Evolutionary conservation across 2,329 filamentous ascomycete species (phyloP), one percentile per base, ranked within the genome.

Genomic region (Trichoderma sp.): DNA sequence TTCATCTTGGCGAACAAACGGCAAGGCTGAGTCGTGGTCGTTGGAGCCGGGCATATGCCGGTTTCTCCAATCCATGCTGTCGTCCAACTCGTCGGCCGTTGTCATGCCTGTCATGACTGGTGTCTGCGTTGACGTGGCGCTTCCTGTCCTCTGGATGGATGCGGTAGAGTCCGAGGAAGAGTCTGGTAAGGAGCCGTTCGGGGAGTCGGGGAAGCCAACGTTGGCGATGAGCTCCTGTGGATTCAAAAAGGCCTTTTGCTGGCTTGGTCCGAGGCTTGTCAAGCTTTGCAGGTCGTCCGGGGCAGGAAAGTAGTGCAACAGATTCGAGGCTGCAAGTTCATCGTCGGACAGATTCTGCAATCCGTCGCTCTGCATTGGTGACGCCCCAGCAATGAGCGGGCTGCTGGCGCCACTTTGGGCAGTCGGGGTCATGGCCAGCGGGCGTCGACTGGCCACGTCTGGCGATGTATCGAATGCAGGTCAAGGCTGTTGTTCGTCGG

Each of bases 101-200:
- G 80, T 80, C 43, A 79, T 72, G 74, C 85, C 83, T 61, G 79
- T 73, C 46, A 79, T 80, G 68, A 80, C 75, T 37, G 76, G 80
- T 24, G 82, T 80, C 71, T 83, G 82, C 18, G 82, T 81, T 7
- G 83, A 84, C 24, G 80, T 79, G 1, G 82, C 82, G 71, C 82
- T 84, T 18, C 79, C 79, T 43, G 83, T 81, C 68, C 81, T 79
- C 74, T 85, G 85, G 37, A 83, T 75, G 32, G 78, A 85, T 49
- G 80, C 81, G 14, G 83, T 83, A 10, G 85, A 86, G 70, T 86
- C 84, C 61, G 84, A 86, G 4, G 83, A 83, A 3, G 83, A 85
- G 73, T 86, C 84, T 68, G 80, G 81, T 61, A 81, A 83, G 13
- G 79, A 81, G 63, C 77, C 80, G 76, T 77, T 79, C 56, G 80